Evolutionary conservation across 208 protist genomes (phyloP).

Genomic region (Angomonas ambiguus): DNA sequence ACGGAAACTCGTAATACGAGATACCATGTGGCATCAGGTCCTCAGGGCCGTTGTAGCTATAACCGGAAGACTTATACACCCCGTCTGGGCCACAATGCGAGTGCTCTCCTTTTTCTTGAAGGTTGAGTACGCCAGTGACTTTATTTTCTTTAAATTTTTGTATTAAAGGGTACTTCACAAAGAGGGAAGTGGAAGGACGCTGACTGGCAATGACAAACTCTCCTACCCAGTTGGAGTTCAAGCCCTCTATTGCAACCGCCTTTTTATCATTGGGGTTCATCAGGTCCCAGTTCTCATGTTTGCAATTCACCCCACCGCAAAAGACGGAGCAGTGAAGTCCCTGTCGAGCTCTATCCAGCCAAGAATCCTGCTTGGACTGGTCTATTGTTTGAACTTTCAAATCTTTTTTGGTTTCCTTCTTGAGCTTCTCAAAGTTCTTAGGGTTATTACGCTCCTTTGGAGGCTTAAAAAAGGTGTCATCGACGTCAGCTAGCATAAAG

Average conservation of each 20-base stretch:
- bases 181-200: slow-evolving; percentile 78
- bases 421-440: slow-evolving; percentile 17
- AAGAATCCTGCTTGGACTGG: slow-evolving; percentile 66
- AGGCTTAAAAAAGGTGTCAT: slow-evolving; percentile 26
- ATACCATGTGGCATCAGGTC: slow-evolving; percentile 87
- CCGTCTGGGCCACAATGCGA: slow-evolving; percentile 87
- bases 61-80: slow-evolving; percentile 77
- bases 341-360: slow-evolving; percentile 66
- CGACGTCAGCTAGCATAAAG: slow-evolving; percentile 19
- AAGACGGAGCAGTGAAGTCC: slow-evolving; percentile 79
- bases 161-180: slow-evolving; percentile 83
- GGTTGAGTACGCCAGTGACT: slow-evolving; percentile 84
- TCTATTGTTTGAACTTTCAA: slow-evolving; percentile 46
- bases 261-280: slow-evolving; percentile 40
- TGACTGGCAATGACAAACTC: slow-evolving; percentile 84
- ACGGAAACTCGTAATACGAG: slow-evolving; percentile 89
- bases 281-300: slow-evolving; percentile 75
- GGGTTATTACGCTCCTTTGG: slow-evolving; percentile 32
- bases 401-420: slow-evolving; percentile 23
- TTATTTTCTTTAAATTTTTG: slow-evolving; percentile 72
- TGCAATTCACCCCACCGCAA: slow-evolving; percentile 76
- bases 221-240: slow-evolving; percentile 88
- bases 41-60: slow-evolving; percentile 84
- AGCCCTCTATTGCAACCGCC: slow-evolving; percentile 72
- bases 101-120: slow-evolving; percentile 91